These are phyloP conservation scores for Zygosaccharomyces gambellarensis DNA, from an alignment of 805 yeast species.

Conservation along the genomic window DNA sequence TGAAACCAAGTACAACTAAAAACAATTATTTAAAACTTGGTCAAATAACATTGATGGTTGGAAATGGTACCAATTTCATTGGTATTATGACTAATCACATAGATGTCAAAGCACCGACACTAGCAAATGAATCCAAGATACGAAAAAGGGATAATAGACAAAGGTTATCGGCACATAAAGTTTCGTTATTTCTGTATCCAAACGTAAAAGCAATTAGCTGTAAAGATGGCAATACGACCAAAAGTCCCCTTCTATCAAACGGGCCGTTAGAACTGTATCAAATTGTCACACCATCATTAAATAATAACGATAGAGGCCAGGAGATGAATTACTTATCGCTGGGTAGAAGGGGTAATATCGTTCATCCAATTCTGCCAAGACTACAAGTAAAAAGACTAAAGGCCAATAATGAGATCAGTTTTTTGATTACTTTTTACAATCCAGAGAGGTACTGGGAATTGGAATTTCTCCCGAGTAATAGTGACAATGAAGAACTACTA, in stretches of 20 bases:
- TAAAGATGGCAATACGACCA: constrained; percentile 2
- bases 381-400: constrained; percentile 50
- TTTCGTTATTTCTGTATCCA: constrained; percentile 27
- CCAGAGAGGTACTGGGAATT: constrained; percentile 75
- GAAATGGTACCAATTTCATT: background rate
- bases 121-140: background rate
- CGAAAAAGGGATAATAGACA: constrained; percentile 7
- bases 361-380: constrained; percentile 69
- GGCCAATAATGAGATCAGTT: constrained; percentile 35
- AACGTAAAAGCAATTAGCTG: constrained; percentile 25
- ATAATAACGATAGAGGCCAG: constrained; percentile 15
- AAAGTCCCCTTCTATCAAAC: constrained; percentile 18
- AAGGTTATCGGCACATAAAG: constrained; percentile 31
- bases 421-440: constrained; percentile 61
- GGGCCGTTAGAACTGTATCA: constrained; percentile 34
- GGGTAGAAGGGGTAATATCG: constrained; percentile 37
- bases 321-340: constrained; percentile 30
- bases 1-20: background rate
- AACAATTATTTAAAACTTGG: background rate
- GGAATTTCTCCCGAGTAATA: constrained; percentile 26
- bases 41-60: background rate
- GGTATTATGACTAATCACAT: background rate
- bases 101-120: background rate
- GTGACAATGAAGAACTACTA: constrained; percentile 8
- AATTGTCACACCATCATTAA: constrained; percentile 22